These are phyloP conservation scores for Wallemia hederae DNA, from an alignment of 1,284 basidiomycete species.

Conservation along the genomic window DNA sequence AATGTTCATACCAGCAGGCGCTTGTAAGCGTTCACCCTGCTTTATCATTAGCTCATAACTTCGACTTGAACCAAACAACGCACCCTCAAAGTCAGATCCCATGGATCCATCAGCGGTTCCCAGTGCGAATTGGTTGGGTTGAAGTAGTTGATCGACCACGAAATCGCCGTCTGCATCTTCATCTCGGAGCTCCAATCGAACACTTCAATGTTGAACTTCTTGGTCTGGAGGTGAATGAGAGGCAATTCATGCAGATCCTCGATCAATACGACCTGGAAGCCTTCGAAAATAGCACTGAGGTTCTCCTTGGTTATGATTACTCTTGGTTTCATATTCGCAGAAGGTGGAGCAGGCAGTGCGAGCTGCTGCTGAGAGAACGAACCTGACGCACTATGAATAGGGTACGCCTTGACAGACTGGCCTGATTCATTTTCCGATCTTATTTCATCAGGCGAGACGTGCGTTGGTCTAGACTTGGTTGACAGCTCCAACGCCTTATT, in stretches of 20 bases:
- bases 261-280: conserved; percentile 75
- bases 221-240: conserved; percentile 60
- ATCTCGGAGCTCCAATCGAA: conserved; percentile 90
- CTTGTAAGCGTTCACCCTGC: conserved; percentile 14
- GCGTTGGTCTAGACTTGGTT: conserved; percentile 9
- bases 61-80: conserved; percentile 8
- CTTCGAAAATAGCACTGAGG: conserved; percentile 55
- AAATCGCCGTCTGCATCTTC: conserved; percentile 47
- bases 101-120: conserved; percentile 98
- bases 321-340: conserved; percentile 17
- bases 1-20: conserved; percentile 28
- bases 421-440: neutral
- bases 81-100: conserved; percentile 57
- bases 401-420: too few species aligned
- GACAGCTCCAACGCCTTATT: conserved; percentile 59
- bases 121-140: conserved; percentile 94
- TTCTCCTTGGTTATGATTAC: conserved; percentile 52
- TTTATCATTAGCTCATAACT: conserved; percentile 7
- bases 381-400: neutral
- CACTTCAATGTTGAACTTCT: conserved; percentile 51
- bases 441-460: neutral
- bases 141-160: conserved; percentile 73
- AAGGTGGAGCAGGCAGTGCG: conserved; percentile 15
- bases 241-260: conserved; percentile 89
- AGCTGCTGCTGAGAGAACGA: conserved; percentile 20